Evolutionary conservation across 768 basidiomycete genomes (phyloP).

Genomic region (Suillus tomentosus): DNA sequence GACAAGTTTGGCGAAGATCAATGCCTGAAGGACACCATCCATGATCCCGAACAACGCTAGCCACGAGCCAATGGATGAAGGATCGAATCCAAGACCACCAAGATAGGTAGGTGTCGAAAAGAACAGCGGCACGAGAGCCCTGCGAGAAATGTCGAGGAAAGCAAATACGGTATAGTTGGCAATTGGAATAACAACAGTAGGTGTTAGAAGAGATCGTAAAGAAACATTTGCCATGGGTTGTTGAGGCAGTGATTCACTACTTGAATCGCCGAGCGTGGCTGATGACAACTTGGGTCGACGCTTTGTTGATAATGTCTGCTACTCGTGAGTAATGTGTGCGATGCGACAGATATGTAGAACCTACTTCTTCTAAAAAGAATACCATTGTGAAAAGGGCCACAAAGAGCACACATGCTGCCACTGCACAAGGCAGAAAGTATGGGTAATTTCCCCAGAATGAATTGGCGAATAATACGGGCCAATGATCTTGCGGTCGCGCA

Average conservation of each 20-base stretch:
- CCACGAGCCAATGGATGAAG: slow-evolving; percentile 41
- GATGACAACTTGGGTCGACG: neutral
- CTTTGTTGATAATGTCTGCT: slow-evolving; percentile 2
- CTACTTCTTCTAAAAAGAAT: slow-evolving; percentile 34
- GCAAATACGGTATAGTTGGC: slow-evolving; percentile 44
- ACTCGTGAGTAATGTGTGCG: no score
- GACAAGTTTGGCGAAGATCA: slow-evolving; percentile 43
- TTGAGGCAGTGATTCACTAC: neutral
- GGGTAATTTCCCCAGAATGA: slow-evolving; percentile 39
- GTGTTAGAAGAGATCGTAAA: slow-evolving; percentile 32
- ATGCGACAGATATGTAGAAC: neutral
- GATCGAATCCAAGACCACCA: slow-evolving; percentile 45
- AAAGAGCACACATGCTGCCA: slow-evolving; percentile 20
- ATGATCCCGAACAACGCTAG: slow-evolving; percentile 39
- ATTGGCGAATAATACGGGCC: slow-evolving; percentile 47
- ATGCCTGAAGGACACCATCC: slow-evolving; percentile 41
- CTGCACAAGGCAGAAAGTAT: slow-evolving; percentile 40
- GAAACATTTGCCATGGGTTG: slow-evolving; percentile 27
- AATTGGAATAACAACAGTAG: slow-evolving; percentile 41
- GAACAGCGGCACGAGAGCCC: slow-evolving; percentile 48
- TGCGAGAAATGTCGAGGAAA: slow-evolving; percentile 43
- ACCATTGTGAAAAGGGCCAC: slow-evolving; percentile 19
- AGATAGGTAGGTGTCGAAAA: slow-evolving; percentile 43
- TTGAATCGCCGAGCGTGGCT: neutral
- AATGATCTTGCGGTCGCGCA: slow-evolving; percentile 55